phyloP scores from a whole-genome alignment of 2,329 filamentous ascomycete genomes.

The Exophiala sideris region DNA sequence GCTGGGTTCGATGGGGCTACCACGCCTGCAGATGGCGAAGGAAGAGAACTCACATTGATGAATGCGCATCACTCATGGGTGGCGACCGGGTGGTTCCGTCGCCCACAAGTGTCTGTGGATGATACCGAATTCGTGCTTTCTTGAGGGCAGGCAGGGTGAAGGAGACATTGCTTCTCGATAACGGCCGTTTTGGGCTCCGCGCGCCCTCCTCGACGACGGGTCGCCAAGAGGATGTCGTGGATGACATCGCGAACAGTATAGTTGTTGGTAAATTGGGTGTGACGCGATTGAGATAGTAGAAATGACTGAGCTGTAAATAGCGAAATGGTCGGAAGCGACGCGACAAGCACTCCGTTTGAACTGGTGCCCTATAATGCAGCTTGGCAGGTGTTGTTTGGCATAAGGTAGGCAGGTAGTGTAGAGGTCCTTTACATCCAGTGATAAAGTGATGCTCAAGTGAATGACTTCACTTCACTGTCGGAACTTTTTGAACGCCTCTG shows the following conservation, averaged over 20 bases:
- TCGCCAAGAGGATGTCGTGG: background rate
- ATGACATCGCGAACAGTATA: background rate
- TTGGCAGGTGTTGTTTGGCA: background rate
- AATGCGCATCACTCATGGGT: background rate
- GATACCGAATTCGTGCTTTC: background rate
- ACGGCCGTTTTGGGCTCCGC: background rate
- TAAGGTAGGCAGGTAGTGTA: background rate
- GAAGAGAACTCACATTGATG: background rate
- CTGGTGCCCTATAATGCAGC: background rate
- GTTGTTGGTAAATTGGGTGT: too few species aligned
- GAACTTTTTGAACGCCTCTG: conserved; percentile 61
- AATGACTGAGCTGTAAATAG: too few species aligned
- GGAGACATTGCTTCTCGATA: background rate
- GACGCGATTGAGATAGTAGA: too few species aligned
- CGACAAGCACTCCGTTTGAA: too few species aligned
- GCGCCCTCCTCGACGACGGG: background rate
- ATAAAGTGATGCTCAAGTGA: background rate
- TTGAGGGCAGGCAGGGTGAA: background rate
- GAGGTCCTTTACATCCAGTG: background rate
- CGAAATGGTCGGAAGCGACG: too few species aligned
- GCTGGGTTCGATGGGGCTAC: too few species aligned
- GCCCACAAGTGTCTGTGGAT: background rate
- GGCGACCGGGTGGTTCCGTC: background rate
- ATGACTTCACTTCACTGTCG: conserved; percentile 10
- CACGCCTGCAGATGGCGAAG: too few species aligned